Conservation (phyloP, 495 filamentous ascomycete species). For the Halenospora varia region DNA sequence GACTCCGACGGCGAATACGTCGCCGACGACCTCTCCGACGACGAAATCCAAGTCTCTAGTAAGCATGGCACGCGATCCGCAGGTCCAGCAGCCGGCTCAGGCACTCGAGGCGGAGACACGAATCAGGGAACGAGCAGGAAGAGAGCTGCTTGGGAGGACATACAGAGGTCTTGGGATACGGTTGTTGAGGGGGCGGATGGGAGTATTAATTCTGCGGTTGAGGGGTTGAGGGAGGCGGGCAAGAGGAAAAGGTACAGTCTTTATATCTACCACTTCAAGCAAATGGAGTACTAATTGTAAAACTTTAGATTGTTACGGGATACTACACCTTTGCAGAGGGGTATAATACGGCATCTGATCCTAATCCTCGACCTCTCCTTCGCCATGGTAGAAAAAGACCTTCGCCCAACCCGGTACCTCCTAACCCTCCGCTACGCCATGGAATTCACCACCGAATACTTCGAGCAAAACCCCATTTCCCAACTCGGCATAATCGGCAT, state of each 20-base stretch:
- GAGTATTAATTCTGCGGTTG: conserved; percentile 65
- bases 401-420: conserved; percentile 80
- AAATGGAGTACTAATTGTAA: no score
- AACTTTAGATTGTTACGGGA: conserved; percentile 81
- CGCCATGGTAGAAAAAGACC: conserved; percentile 93
- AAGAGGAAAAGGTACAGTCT: conserved; percentile 68
- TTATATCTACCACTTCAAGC: no score
- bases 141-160: conserved; percentile 52
- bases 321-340: conserved; percentile 90
- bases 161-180: conserved; percentile 58
- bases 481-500: conserved; percentile 89
- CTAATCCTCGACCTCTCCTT: conserved; percentile 89
- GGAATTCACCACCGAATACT: conserved; percentile 89
- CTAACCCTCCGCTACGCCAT: conserved; percentile 78
- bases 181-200: conserved; percentile 71
- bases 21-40: conserved; percentile 66
- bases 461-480: conserved; percentile 98
- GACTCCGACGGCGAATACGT: conserved; percentile 85
- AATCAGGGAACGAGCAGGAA: conserved; percentile 32
- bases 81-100: conserved; percentile 17
- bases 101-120: conserved; percentile 17
- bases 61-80: conserved; percentile 35
- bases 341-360: conserved; percentile 92
- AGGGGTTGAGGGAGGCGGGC: conserved; percentile 62
- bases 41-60: conserved; percentile 56